Conservation (phyloP, 1,284 basidiomycete genomes). For the Phellopilus nigrolimitatus region DNA sequence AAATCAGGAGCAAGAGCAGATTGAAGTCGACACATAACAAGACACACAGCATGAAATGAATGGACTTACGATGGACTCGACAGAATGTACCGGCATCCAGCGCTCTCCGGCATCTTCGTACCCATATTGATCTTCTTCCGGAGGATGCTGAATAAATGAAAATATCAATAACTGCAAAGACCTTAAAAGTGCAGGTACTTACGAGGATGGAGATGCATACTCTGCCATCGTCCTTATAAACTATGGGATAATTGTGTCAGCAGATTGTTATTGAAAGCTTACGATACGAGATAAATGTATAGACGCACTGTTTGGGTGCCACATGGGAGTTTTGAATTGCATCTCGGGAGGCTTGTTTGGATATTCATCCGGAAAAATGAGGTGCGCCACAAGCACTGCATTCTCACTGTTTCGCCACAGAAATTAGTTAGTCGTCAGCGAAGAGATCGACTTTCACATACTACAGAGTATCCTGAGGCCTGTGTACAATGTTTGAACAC, state of each 20-base stretch:
- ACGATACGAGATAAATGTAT: slow-evolving; percentile 7
- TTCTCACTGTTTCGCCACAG: slow-evolving; percentile 76
- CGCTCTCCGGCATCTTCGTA: slow-evolving; percentile 97
- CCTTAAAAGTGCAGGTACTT: slow-evolving; percentile 28
- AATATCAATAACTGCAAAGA: slow-evolving; percentile 10
- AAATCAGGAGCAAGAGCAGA: too few relatives aligned
- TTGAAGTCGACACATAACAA: slow-evolving; percentile 17
- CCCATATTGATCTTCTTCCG: slow-evolving; percentile 96
- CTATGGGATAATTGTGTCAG: slow-evolving; percentile 37
- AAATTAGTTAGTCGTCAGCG: slow-evolving; percentile 1
- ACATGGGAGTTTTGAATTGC: slow-evolving; percentile 94
- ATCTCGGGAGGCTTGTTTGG: slow-evolving; percentile 93
- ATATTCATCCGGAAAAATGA: slow-evolving; percentile 88
- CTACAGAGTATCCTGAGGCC: slow-evolving; percentile 89
- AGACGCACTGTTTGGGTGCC: slow-evolving; percentile 93
- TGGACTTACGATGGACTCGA: slow-evolving; percentile 91
- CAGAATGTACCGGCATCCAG: slow-evolving; percentile 96
- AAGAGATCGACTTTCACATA: slow-evolving; percentile 33
- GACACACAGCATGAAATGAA: slow-evolving; percentile 15
- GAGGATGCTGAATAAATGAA: slow-evolving; percentile 66
- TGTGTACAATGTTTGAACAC: slow-evolving; percentile 28
- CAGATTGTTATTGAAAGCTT: slow-evolving; percentile 13
- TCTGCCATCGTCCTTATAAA: slow-evolving; percentile 84
- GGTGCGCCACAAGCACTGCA: slow-evolving; percentile 84
- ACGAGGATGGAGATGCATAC: slow-evolving; percentile 97